A percentile compares a stretch with the other conserved stretches of the same genome.
Evolutionary conservation across 2,329 filamentous ascomycete species (phyloP).

Genomic region (Periconia sp.): DNA sequence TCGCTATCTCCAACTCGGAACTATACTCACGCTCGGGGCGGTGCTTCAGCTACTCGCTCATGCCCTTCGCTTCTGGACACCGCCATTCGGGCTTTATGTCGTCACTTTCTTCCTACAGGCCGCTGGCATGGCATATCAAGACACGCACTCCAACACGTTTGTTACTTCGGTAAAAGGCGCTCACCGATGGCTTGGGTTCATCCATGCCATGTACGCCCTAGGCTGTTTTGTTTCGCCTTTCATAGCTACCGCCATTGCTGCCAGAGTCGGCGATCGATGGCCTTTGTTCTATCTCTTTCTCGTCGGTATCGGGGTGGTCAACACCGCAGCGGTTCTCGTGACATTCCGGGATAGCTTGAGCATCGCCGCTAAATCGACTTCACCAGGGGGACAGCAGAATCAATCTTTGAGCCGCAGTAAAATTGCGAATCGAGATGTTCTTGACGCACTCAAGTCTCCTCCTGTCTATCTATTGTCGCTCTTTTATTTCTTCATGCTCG

Average conservation of each 20-base stretch:
- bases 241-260: slow-evolving; percentile 35
- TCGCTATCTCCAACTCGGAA: slow-evolving; percentile 61
- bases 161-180: slow-evolving; percentile 59
- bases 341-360: slow-evolving; percentile 59
- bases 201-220: slow-evolving; percentile 67
- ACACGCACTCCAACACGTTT: slow-evolving; percentile 68
- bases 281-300: slow-evolving; percentile 63
- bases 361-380: slow-evolving; percentile 14
- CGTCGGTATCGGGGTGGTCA: slow-evolving; percentile 59
- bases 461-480: slow-evolving; percentile 65
- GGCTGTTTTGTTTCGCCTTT: slow-evolving; percentile 65
- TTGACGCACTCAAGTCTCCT: slow-evolving; percentile 51
- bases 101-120: slow-evolving; percentile 65
- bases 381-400: not conserved
- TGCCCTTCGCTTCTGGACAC: slow-evolving; percentile 61
- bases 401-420: slow-evolving; percentile 25
- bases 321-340: slow-evolving; percentile 54
- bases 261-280: slow-evolving; percentile 58
- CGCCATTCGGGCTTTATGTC: slow-evolving; percentile 64
- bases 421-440: slow-evolving; percentile 52
- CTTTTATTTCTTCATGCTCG: slow-evolving; percentile 70
- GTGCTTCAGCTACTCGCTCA: slow-evolving; percentile 62
- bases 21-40: slow-evolving; percentile 64
- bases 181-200: slow-evolving; percentile 67
- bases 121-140: slow-evolving; percentile 67